A percentile compares a stretch with the other conserved stretches of the same genome.
Evolutionary conservation across 345 rosid species (phyloP).

Genomic region (Citrus glauca): DNA sequence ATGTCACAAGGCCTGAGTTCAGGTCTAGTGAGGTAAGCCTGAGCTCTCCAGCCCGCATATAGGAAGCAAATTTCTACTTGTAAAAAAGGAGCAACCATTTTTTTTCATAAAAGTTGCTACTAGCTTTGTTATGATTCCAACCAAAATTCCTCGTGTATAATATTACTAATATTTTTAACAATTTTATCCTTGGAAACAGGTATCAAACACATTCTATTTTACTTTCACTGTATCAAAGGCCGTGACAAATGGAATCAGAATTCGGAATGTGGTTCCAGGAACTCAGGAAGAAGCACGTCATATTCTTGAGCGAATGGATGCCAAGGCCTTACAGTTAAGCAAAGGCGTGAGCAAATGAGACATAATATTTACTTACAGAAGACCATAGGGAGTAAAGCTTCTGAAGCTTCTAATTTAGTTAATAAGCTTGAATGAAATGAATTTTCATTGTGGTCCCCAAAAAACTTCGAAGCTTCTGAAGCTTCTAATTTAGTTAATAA

Average conservation of each 20-base stretch:
- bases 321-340: slow-evolving; percentile 36
- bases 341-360: not conserved
- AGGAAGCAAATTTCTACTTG: not conserved
- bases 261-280: slow-evolving; percentile 75
- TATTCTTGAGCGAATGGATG: slow-evolving; percentile 70
- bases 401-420: not conserved
- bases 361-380: not conserved
- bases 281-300: slow-evolving; percentile 85
- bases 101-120: not conserved
- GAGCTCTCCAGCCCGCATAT: not conserved
- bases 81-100: not conserved
- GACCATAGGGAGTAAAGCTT: not conserved
- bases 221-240: slow-evolving; percentile 71
- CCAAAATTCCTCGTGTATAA: not conserved
- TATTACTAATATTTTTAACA: slow-evolving; percentile 7
- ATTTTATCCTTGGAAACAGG: slow-evolving; percentile 37
- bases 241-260: slow-evolving; percentile 40
- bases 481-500: not conserved
- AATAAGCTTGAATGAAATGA: not conserved
- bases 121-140: not conserved
- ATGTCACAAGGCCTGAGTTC: slow-evolving; percentile 91
- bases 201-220: slow-evolving; percentile 75
- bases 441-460: not conserved
- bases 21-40: slow-evolving; percentile 75
- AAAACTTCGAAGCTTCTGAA: not conserved